Conservation (phyloP, 2,329 filamentous ascomycete genomes). For the Thelonectria rubi region DNA sequence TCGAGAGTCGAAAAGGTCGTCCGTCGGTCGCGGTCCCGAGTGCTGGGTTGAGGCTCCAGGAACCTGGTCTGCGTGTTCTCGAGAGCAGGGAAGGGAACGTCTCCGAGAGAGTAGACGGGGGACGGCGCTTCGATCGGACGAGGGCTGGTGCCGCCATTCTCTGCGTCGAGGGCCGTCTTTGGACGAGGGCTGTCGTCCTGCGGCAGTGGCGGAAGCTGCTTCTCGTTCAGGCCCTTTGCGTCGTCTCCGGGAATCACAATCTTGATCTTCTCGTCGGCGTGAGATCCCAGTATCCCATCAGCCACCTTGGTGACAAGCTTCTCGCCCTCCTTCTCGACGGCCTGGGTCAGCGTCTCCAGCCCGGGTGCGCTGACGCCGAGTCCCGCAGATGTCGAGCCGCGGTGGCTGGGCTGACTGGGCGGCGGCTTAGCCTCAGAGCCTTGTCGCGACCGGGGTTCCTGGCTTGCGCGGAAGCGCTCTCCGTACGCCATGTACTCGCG, state of each 20-base stretch:
- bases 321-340: constrained; percentile 44
- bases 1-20: constrained; percentile 66
- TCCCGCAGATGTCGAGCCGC: constrained; percentile 46
- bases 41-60: constrained; percentile 47
- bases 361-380: constrained; percentile 56
- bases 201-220: constrained; percentile 46
- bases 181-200: constrained; percentile 27
- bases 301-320: constrained; percentile 46
- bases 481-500: constrained; percentile 82
- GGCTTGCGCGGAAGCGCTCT: constrained; percentile 77
- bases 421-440: constrained; percentile 58
- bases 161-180: constrained; percentile 37
- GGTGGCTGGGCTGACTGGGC: constrained; percentile 45
- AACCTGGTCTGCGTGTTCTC: constrained; percentile 50
- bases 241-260: constrained; percentile 46
- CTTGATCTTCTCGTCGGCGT: constrained; percentile 45
- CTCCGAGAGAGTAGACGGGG: constrained; percentile 54
- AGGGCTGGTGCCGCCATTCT: constrained; percentile 36
- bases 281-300: constrained; percentile 38
- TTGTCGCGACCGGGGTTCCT: constrained; percentile 63
- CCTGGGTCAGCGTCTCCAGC: constrained; percentile 50
- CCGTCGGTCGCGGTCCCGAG: constrained; percentile 58
- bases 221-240: constrained; percentile 51
- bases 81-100: constrained; percentile 58
- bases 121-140: constrained; percentile 50